Base-by-base conservation (phyloP, 257 asterid genomes). In the Buddleja alternifolia region DNA sequence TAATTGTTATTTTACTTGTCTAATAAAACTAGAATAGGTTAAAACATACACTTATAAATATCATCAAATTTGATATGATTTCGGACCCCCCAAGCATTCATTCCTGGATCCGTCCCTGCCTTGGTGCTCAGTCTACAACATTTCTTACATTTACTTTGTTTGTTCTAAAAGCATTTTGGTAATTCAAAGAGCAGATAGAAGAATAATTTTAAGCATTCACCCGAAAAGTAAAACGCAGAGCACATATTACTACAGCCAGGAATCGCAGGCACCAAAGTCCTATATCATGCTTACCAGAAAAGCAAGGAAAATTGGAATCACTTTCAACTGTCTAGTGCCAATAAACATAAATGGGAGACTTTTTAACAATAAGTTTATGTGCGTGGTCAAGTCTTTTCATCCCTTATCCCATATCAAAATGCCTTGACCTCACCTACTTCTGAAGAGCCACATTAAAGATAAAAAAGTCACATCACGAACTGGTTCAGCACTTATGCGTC, bases 201-300 rank as follows among this genome's bases (percentile, higher is more conserved):
- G 34, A 29, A 29, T 29, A 5, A 29, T 29, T 2, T 29, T 29
- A 29, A 29, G 34, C 34, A 29, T 29, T 2, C 34, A 29, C 34
- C 34, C 34, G 37, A 34, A 19, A 17, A 51, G 32, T 51, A 51
- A 51, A 51, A 19, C 9, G 21, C n/a, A 51, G 6, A 61, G 20
- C 51, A 40, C n/a, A 42, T 34, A 66, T 66, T 48, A 17, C 34
- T 48, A 17, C 71, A 48, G 25, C 42, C 17, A 9, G 15, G 42
- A 45, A 46, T 20, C 37, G 37, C 42, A n/a, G 58, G 37, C 59
- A 69, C 41, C 66, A 68, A 37, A 34, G 34, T 29, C 34, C 39
- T 60, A 41, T 23, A 20, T 14, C 32, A 54, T 5, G 34, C 45
- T 54, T 54, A 29, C 29, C 9, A 54, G 1, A 40, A 57, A 45